Evolutionary conservation across 2,329 filamentous ascomycete genomes (phyloP).

Genomic region (Pseudocercospora macadamiae): DNA sequence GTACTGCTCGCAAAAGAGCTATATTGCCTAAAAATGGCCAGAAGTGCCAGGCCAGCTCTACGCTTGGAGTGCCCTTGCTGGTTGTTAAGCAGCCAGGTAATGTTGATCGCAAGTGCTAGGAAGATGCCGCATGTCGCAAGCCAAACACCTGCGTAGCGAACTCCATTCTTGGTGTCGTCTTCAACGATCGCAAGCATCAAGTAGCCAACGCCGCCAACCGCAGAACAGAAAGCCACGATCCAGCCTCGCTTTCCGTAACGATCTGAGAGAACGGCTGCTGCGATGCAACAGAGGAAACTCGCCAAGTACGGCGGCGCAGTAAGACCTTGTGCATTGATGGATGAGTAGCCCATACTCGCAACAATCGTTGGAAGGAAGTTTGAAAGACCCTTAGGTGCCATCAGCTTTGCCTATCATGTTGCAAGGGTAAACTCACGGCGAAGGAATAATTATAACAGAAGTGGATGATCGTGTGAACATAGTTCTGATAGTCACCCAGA

Average conservation of each 20-base stretch:
- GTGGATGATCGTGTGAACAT: constrained; percentile 39
- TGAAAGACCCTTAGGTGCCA: constrained; percentile 39
- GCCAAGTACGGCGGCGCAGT: constrained; percentile 60
- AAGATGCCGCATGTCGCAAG: constrained; percentile 41
- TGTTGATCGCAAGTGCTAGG: constrained; percentile 37
- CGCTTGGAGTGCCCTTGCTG: constrained; percentile 41
- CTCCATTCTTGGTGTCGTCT: constrained; percentile 24
- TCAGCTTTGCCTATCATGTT: no score
- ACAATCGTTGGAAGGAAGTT: constrained; percentile 30
- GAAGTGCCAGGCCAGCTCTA: constrained; percentile 38
- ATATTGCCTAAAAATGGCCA: constrained; percentile 36
- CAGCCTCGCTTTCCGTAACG: constrained; percentile 2
- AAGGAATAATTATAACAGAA: neutral
- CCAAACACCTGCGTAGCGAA: constrained; percentile 42
- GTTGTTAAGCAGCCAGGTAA: constrained; percentile 43
- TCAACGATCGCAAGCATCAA: constrained; percentile 40
- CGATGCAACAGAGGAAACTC: constrained; percentile 33
- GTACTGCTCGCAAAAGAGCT: constrained; percentile 5
- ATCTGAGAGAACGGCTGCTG: neutral
- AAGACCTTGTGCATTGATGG: constrained; percentile 68
- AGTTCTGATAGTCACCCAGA: constrained; percentile 47
- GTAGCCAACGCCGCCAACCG: constrained; percentile 41
- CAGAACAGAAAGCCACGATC: constrained; percentile 36
- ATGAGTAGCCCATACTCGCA: constrained; percentile 42
- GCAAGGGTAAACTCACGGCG: no score